These are phyloP conservation scores for Suillus luteus DNA, from an alignment of 768 basidiomycete species.

Conservation along the genomic window DNA sequence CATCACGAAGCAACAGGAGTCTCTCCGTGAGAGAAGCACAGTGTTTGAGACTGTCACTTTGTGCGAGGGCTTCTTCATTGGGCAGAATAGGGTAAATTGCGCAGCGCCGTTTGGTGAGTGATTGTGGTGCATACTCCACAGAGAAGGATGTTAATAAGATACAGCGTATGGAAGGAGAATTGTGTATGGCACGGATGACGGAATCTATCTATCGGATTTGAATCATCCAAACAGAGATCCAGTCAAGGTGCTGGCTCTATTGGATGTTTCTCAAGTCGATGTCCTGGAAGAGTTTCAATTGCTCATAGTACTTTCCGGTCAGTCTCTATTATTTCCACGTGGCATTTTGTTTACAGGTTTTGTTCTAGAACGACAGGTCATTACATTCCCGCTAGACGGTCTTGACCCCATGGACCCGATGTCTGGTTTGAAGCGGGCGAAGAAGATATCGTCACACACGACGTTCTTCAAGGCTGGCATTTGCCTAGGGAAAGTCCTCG, in stretches of 20 bases:
- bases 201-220: slow-evolving; percentile 92
- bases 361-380: slow-evolving; percentile 82
- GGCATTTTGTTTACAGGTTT: slow-evolving; percentile 7
- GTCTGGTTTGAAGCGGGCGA: slow-evolving; percentile 89
- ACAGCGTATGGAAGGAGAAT: slow-evolving; percentile 80
- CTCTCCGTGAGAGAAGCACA: slow-evolving; percentile 78
- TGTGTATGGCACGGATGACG: slow-evolving; percentile 97
- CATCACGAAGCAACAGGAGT: slow-evolving; percentile 87
- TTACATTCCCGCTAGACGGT: slow-evolving; percentile 94
- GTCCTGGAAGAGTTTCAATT: slow-evolving; percentile 95
- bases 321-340: slow-evolving; percentile 20
- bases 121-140: slow-evolving; percentile 6
- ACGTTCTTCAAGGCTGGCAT: slow-evolving; percentile 97
- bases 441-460: slow-evolving; percentile 93
- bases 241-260: slow-evolving; percentile 82
- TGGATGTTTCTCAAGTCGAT: slow-evolving; percentile 93
- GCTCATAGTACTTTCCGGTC: slow-evolving; percentile 97
- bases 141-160: slow-evolving; percentile 10
- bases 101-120: slow-evolving; percentile 85
- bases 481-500: slow-evolving; percentile 87
- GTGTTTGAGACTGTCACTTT: slow-evolving; percentile 86
- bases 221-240: slow-evolving; percentile 78
- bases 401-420: slow-evolving; percentile 88
- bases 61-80: slow-evolving; percentile 86
- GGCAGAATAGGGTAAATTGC: slow-evolving; percentile 88